phyloP scores from a whole-genome alignment of 495 filamentous ascomycete species.

The Aspergillus egyptiacus region DNA sequence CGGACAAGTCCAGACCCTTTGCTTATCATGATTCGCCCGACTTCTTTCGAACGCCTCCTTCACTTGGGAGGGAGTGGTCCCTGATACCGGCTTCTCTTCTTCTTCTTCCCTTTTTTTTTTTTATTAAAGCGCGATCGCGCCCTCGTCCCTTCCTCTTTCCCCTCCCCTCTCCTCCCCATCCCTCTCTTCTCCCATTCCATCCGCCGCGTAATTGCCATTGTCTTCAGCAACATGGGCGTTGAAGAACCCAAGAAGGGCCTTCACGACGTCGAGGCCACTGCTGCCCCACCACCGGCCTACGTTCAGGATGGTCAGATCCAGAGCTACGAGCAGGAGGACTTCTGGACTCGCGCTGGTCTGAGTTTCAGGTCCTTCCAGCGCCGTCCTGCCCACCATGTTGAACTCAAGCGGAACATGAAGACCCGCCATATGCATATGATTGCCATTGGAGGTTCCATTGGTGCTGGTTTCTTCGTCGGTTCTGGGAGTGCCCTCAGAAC shows the following conservation, averaged over 20 bases:
- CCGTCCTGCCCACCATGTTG: slow-evolving; percentile 1
- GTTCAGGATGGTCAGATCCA: slow-evolving; percentile 3
- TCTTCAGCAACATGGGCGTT: background rate
- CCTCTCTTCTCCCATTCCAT: background rate
- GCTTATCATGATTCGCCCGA: slow-evolving; percentile 6
- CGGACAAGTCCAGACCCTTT: background rate
- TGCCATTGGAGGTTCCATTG: slow-evolving; percentile 58
- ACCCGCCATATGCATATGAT: slow-evolving; percentile 70
- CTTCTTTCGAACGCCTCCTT: background rate
- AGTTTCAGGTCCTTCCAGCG: slow-evolving; percentile 44
- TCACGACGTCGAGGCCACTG: slow-evolving; percentile 5
- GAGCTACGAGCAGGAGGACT: slow-evolving; percentile 25
- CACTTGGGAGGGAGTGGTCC: too few species aligned
- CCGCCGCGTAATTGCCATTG: too few species aligned
- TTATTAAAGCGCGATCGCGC: too few species aligned
- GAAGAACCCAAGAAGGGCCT: slow-evolving; percentile 6
- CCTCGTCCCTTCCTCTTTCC: background rate
- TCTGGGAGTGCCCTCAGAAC: slow-evolving; percentile 37
- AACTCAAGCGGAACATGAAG: slow-evolving; percentile 39
- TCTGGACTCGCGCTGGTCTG: slow-evolving; percentile 46
- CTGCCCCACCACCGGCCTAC: slow-evolving; percentile 7
- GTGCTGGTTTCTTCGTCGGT: slow-evolving; percentile 49
- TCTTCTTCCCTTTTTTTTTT: background rate
- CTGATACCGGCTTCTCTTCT: slow-evolving; percentile 7
- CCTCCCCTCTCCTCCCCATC: background rate